A percentile compares a stretch with the other conserved stretches of the same genome.
phyloP scores from a whole-genome alignment of 306 rosid genomes.

The Quercus alba region DNA sequence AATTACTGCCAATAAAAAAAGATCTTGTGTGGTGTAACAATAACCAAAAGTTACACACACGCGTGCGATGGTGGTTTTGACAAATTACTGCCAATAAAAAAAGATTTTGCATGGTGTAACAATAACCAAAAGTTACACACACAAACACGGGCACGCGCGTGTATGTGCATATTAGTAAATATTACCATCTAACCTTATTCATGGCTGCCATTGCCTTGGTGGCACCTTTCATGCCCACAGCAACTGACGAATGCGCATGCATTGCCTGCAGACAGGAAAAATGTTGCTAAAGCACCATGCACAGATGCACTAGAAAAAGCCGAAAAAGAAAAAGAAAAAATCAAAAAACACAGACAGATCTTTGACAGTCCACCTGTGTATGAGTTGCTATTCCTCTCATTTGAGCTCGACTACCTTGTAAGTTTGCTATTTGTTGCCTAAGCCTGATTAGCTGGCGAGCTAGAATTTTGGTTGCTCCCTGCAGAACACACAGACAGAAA shows the following conservation, averaged over 20 bases:
- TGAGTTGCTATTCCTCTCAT: slow-evolving; percentile 99
- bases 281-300: slow-evolving; percentile 14
- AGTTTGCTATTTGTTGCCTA: slow-evolving; percentile 90
- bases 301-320: neutral
- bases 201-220: slow-evolving; percentile 82
- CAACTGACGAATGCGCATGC: slow-evolving; percentile 92
- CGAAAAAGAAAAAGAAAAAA: neutral
- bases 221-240: slow-evolving; percentile 93
- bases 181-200: slow-evolving; percentile 63
- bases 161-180: neutral
- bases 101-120: no score
- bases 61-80: no score
- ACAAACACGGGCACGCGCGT: no score
- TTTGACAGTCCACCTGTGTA: slow-evolving; percentile 64
- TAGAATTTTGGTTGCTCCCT: slow-evolving; percentile 87
- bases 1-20: no score
- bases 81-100: no score
- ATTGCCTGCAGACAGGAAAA: slow-evolving; percentile 63
- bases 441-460: slow-evolving; percentile 96
- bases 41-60: neutral
- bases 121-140: neutral
- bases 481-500: slow-evolving; percentile 26
- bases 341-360: neutral
- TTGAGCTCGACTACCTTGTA: slow-evolving; percentile 99
- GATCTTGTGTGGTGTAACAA: no score